A percentile compares a stretch with the other conserved stretches of the same genome.
Conservation (phyloP, 164 flowering plant species). For the Vitis labrusca region DNA sequence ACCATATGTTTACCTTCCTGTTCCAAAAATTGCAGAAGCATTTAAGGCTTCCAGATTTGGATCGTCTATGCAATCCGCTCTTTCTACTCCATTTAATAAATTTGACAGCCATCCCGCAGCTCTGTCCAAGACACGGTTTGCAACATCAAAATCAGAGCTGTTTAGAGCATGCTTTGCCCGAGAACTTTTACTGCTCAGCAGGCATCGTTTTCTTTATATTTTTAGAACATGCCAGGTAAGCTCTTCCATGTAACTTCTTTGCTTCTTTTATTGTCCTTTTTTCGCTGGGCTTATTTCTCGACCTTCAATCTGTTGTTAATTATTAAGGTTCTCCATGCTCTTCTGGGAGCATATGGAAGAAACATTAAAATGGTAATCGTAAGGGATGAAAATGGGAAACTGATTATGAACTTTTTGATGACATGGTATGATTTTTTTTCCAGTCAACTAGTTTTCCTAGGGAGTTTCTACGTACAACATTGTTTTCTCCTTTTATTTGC, state of each 20-base stretch:
- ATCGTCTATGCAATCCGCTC: constrained; percentile 31
- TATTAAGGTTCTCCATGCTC: no score
- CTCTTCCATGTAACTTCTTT: not conserved
- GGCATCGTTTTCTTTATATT: constrained; percentile 73
- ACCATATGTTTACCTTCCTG: constrained; percentile 64
- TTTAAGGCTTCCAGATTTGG: constrained; percentile 62
- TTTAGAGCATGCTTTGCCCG: constrained; percentile 60
- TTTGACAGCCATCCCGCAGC: constrained; percentile 52
- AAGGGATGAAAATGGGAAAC: no score
- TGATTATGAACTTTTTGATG: no score
- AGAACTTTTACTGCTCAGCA: constrained; percentile 57
- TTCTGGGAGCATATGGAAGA: no score
- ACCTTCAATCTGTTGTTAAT: no score
- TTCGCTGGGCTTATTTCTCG: not conserved
- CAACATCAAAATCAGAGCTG: constrained; percentile 57
- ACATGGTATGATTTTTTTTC: no score
- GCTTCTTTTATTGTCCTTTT: not conserved
- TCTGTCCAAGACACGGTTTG: constrained; percentile 52
- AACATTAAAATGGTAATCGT: no score
- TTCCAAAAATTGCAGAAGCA: constrained; percentile 64
- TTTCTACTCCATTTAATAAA: constrained; percentile 56
- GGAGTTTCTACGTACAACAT: no score
- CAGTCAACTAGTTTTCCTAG: no score
- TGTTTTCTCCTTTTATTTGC: no score
- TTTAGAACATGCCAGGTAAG: constrained; percentile 87